Evolutionary conservation across 2,329 filamentous ascomycete species (phyloP), one percentile per base, ranked within the genome.

Genomic region (Mycosphaerella arachidis): DNA sequence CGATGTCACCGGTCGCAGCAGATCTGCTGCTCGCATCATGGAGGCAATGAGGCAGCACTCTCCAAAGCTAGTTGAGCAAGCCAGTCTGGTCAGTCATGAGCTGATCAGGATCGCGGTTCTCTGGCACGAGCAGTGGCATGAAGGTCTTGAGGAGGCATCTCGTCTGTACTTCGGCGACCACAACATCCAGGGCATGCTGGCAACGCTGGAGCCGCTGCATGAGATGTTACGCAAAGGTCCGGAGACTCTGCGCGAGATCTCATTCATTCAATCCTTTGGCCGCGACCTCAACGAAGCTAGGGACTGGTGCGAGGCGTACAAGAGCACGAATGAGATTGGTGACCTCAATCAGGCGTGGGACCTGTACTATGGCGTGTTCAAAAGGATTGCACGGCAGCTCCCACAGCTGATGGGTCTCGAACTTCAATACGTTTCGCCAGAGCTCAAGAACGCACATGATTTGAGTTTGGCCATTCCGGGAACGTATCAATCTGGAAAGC

Each of bases 61-160:
- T 72, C 87, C 91, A 20, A 89, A 86, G 68, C 83, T 99, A 37
- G 94, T 99, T 8, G 91, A 97, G 66, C 94, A 99, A 75, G 94
- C 94, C 37, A 93, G 96, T 72, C 82, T 92, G 51, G 92, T 99
- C 67, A 97, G 93, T 73, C 90, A 94, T 71, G 95, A 99, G 74
- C 85, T 99, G 58, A 97, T 99, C 71, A 87, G 94, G 55, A 95
- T 99, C 60, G 94, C 94, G 16, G 93, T 99, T 1, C 77, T 99
- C 27, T 99, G 95, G 95, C 94, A 99, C 72, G 94, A 99, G 71
- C 89, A 96, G 66, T 99, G 94, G 94, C 94, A 99, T 67, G 95
- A 99, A 75, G 95, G 90, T 30, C 82, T 99, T 16, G 94, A 99
- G 75, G 95, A 99, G 78, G 95, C 94, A 1, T 97, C 92, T 33